phyloP scores from a whole-genome alignment of 2,329 filamentous ascomycete genomes.

The Amesomyces nigricolor region DNA sequence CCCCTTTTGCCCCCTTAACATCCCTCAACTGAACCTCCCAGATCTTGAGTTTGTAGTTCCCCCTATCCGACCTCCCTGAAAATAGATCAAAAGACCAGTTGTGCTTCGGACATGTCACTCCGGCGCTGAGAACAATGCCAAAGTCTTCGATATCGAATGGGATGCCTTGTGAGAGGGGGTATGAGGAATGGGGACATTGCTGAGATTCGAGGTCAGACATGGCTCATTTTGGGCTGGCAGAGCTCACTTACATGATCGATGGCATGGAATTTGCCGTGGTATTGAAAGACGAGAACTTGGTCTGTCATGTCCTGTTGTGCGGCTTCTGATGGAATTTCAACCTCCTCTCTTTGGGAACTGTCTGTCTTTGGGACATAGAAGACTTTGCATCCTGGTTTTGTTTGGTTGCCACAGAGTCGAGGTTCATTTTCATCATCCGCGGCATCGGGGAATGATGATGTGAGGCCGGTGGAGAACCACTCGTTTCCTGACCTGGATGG shows the following conservation, averaged over 20 bases:
- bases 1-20: neutral
- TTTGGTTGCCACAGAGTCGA: conserved; percentile 31
- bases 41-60: conserved; percentile 53
- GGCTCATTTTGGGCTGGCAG: neutral
- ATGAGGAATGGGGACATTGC: conserved; percentile 64
- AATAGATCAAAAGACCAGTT: conserved; percentile 67
- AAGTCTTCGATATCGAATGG: conserved; percentile 71
- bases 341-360: conserved; percentile 33
- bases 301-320: conserved; percentile 40
- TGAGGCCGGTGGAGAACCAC: conserved; percentile 52
- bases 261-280: conserved; percentile 59
- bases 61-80: conserved; percentile 56
- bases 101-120: conserved; percentile 62
- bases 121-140: conserved; percentile 56
- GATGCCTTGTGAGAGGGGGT: conserved; percentile 56
- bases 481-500: conserved; percentile 27
- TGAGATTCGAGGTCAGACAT: conserved; percentile 28
- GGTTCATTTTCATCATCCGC: conserved; percentile 33
- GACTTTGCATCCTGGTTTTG: conserved; percentile 53
- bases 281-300: conserved; percentile 61
- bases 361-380: conserved; percentile 45
- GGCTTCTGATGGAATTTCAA: conserved; percentile 33
- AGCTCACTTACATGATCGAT: conserved; percentile 55
- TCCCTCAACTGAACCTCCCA: conserved; percentile 58
- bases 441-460: conserved; percentile 52